Evolutionary conservation across 352 stramenopile species (phyloP), one percentile per base, ranked within the genome.

Genomic region (Phytophthora syringae): DNA sequence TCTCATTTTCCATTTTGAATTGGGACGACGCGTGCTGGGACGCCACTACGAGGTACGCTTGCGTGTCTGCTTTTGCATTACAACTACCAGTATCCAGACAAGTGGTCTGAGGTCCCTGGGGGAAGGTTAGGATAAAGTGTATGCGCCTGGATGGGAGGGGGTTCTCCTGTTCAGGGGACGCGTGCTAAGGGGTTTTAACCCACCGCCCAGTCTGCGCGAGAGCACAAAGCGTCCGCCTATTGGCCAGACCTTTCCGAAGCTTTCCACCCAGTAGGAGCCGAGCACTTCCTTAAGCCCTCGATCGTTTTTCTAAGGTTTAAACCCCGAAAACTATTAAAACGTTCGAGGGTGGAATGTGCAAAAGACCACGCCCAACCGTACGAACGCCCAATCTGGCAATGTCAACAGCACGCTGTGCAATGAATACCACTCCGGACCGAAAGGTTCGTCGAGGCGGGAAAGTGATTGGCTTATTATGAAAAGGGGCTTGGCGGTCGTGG

Each of bases 381-480:
- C 20, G 40, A 4, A 7, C 20, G 40, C 18, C 40, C 20, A 24
- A 48, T 9, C 40, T 25, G 7, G 40, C 5, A 28, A 27, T 48
- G 7, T 15, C 15, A 21, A 52, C 45, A 24, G 45, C 27, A 40
- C 45, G 2, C 7, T 52, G 13, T 40, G 45, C 45, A 52, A 52
- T 16, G 25, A 52, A 39, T 52, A 52, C 25, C 45, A 10, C 25
- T 40, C 45, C 45, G 25, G 24, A 11, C 16, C 20, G 16, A n/a
- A 30, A 9, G 27, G 27, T 18, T 25, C 11, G 45, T 52, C 7
- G 10, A 37, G 9, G 7, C 5, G 27, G 45, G 27, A 52, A 40
- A 52, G 45, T 52, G 45, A 52, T 52, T 21, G 44, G 15, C n/a
- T 51, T 51, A 51, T 51, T 27, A 28, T 48, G 4, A 20, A 47